These are phyloP conservation scores for Thielaviopsis ethacetica DNA, from an alignment of 2,329 filamentous ascomycete genomes.

Conservation along the genomic window DNA sequence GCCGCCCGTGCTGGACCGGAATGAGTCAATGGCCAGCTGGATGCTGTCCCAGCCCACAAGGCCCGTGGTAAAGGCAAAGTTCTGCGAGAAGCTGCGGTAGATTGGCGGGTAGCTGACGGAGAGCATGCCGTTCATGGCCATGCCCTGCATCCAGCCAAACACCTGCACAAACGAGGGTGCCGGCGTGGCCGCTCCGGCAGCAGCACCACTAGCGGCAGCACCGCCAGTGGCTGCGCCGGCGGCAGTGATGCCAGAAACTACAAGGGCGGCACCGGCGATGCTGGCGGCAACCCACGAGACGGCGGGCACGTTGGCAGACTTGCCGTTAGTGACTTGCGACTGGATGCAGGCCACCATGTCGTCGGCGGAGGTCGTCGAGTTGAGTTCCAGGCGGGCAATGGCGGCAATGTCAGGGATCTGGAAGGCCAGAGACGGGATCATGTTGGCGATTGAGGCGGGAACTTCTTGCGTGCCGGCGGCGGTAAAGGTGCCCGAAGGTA, in stretches of 20 bases:
- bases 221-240: constrained; percentile 40
- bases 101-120: constrained; percentile 75
- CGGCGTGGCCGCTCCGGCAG: constrained; percentile 33
- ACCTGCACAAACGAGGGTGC: constrained; percentile 79
- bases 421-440: constrained; percentile 83
- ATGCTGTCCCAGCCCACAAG: constrained; percentile 69
- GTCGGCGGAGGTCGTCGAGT: constrained; percentile 37
- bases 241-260: constrained; percentile 56
- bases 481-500: constrained; percentile 58
- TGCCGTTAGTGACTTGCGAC: constrained; percentile 72
- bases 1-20: constrained; percentile 66
- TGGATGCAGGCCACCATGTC: constrained; percentile 62
- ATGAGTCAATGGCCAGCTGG: constrained; percentile 69
- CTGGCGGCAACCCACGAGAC: constrained; percentile 74
- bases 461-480: constrained; percentile 59
- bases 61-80: constrained; percentile 84
- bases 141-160: constrained; percentile 78
- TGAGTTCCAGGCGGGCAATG: constrained; percentile 62
- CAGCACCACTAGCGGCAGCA: constrained; percentile 32
- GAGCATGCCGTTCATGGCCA: constrained; percentile 93
- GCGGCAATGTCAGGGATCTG: constrained; percentile 80
- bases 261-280: constrained; percentile 68
- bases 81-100: constrained; percentile 78
- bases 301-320: constrained; percentile 56
- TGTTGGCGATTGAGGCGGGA: constrained; percentile 49